Evolutionary conservation across 345 rosid species (phyloP).

Genomic region (Turritis glabra): DNA sequence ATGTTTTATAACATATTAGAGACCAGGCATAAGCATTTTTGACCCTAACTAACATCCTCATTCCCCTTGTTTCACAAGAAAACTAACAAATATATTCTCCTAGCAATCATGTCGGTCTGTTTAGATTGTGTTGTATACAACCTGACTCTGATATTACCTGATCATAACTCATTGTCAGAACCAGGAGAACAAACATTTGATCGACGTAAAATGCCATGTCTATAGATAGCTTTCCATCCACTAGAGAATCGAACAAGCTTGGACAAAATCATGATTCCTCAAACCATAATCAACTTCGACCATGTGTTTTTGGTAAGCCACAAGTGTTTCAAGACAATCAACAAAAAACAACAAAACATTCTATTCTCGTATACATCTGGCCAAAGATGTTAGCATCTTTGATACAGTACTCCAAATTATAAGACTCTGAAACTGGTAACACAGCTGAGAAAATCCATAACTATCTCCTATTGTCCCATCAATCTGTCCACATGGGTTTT

Average conservation of each 20-base stretch:
- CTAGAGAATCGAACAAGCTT: neutral
- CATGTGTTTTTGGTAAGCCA: conserved; percentile 18
- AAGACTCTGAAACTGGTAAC: conserved; percentile 18
- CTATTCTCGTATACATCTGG: conserved; percentile 35
- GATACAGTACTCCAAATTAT: conserved; percentile 8
- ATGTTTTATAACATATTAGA: conserved; percentile 3
- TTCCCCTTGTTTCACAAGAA: neutral
- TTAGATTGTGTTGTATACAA: neutral
- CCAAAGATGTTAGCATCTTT: conserved; percentile 36
- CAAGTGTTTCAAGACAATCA: conserved; percentile 2
- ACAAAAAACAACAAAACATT: neutral
- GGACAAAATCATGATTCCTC: conserved; percentile 20
- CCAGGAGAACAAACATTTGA: neutral
- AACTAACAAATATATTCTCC: too few species aligned
- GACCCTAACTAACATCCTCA: neutral
- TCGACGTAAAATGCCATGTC: neutral
- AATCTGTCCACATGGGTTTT: conserved; percentile 10
- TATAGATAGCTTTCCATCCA: neutral
- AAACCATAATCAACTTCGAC: conserved; percentile 8
- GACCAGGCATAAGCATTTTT: neutral
- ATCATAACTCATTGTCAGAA: neutral
- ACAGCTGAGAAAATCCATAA: conserved; percentile 1
- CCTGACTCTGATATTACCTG: neutral
- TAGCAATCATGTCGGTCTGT: neutral
- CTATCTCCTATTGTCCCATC: conserved; percentile 26